Base-by-base conservation (phyloP, 2,329 filamentous ascomycete species). In the Alternaria sp. region DNA sequence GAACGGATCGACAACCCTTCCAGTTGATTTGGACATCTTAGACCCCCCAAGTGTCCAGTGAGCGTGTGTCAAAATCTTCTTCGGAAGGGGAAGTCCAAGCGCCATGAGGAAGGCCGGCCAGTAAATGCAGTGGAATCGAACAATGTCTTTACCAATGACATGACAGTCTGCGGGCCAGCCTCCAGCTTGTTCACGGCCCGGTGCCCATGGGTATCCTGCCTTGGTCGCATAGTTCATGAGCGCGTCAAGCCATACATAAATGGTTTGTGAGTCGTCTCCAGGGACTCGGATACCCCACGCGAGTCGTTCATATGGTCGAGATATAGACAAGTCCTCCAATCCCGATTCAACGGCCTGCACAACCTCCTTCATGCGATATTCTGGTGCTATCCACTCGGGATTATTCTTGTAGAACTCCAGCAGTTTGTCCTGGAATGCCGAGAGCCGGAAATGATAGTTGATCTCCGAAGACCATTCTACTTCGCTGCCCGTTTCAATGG, bases 221-320 rank as follows among this genome's bases (percentile, higher is more conserved):
- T 90, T 92, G 16, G 94, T 97, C 53, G 95, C 81, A 77, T 99
- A 99, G 79, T 97, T 99, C 72, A 98, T 86, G 30, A 99, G 86
- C 1, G 95, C 95, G 80, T 99, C 96, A 0, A 99, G 86, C 95
- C 95, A 99, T 32, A 99, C 96, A 74, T 99, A 99, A 59, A 99
- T 94, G 3, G 94, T 98, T 79, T 98, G 95, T 18, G 83, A 87
- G 0, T 86, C 82, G 72, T 99, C 95, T 54, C 89, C 90, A 0
- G 95, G 95, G 27, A 97, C 95, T 7, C 85, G 89, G 58, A 99
- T 91, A 4, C 95, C 95, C 95, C 95, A 99, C 25, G 83, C 86
- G 41, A 98, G 80, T 49, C 95, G 87, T 56, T 90, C 87, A 4
- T 86, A 83, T 0, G 95, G 95, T 28, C 96, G 86, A 3, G 94